These are phyloP conservation scores for Microbotryomycetes sp. DNA, from an alignment of 1,284 basidiomycete genomes.

Conservation along the genomic window DNA sequence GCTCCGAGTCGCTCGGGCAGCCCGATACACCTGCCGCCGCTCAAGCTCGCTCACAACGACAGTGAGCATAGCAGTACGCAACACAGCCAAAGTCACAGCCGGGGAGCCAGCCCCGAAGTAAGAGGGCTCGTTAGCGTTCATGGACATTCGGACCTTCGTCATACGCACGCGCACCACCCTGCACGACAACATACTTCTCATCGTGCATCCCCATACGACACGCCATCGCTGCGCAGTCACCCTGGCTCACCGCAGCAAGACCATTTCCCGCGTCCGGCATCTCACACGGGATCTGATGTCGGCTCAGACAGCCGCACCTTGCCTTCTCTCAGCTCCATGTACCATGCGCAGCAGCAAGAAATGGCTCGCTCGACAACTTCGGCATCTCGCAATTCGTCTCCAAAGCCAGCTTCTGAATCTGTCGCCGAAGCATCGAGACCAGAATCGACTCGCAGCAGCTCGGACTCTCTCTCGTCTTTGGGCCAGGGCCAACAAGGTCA, in stretches of 20 bases:
- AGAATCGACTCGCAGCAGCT: not conserved
- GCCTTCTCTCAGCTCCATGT: not conserved
- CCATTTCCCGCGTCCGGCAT: no score
- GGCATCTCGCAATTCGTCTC: not conserved
- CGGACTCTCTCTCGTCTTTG: not conserved
- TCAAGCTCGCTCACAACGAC: conserved; percentile 5
- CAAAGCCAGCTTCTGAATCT: not conserved
- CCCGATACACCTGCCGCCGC: conserved; percentile 29
- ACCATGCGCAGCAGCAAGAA: not conserved
- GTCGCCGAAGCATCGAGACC: not conserved
- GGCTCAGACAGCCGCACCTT: not conserved
- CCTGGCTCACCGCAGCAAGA: not conserved
- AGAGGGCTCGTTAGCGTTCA: not conserved
- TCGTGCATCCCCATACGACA: not conserved
- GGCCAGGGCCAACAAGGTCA: not conserved
- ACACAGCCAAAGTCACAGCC: not conserved
- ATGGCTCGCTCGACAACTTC: not conserved
- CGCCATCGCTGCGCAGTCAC: not conserved
- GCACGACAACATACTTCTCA: not conserved
- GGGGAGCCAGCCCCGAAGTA: not conserved
- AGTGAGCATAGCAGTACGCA: not conserved
- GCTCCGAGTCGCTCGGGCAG: conserved; percentile 15
- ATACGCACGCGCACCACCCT: not conserved
- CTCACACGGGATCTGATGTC: not conserved
- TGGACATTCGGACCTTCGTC: not conserved